Percentiles rank a stretch among this genome's conserved stretches.
Evolutionary conservation across 2,329 filamentous ascomycete genomes (phyloP).

Genomic region (Fusarium sp.): DNA sequence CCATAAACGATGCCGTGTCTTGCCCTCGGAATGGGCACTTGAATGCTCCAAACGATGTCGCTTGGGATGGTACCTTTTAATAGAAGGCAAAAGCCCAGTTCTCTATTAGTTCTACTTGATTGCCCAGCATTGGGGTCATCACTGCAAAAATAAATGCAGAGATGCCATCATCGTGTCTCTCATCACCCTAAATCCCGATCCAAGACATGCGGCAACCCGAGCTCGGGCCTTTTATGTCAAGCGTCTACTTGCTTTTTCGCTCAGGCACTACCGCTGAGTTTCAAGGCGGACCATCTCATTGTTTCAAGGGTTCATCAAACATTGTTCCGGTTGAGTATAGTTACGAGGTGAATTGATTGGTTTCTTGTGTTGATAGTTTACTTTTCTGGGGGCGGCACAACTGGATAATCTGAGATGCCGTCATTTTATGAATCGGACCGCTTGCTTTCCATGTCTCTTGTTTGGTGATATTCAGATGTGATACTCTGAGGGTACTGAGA

Average conservation of each 20-base stretch:
- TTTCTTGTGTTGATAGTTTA: neutral
- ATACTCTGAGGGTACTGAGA: neutral
- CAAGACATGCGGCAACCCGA: neutral
- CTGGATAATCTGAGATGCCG: neutral
- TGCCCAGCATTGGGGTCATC: no score
- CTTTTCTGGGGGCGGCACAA: neutral
- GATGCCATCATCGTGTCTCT: neutral
- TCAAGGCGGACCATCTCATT: neutral
- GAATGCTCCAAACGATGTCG: no score
- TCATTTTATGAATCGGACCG: neutral
- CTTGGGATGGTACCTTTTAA: neutral
- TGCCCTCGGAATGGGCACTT: neutral
- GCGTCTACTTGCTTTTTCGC: neutral
- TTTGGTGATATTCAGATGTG: neutral
- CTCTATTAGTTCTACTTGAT: no score
- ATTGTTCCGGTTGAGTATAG: neutral
- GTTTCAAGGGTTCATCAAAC: neutral
- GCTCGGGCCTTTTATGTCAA: neutral
- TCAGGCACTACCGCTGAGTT: neutral
- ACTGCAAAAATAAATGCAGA: neutral
- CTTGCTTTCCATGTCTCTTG: neutral
- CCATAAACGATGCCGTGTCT: neutral
- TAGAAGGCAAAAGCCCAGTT: no score
- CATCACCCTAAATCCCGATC: neutral
- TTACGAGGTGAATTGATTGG: neutral